These are phyloP conservation scores for Pythium monospermum DNA, from an alignment of 352 stramenopile species.

Conservation along the genomic window DNA sequence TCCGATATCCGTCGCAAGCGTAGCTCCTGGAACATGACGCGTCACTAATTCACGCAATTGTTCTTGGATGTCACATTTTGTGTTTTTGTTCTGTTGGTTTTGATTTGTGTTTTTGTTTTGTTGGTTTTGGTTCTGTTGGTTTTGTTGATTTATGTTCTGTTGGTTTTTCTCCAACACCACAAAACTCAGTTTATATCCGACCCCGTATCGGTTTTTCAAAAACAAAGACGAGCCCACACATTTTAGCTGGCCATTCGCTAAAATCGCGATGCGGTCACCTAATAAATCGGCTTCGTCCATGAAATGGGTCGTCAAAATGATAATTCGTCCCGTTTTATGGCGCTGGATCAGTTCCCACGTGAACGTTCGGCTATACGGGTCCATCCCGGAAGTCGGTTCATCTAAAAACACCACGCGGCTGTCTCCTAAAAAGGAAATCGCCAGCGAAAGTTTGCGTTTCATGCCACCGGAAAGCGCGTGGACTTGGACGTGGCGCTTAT, in stretches of 20 bases:
- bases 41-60: slow-evolving; percentile 24
- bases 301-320: slow-evolving; percentile 91
- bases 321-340: slow-evolving; percentile 44
- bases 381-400: slow-evolving; percentile 92
- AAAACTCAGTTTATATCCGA: slow-evolving; percentile 72
- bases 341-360: slow-evolving; percentile 86
- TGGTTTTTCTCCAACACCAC: slow-evolving; percentile 14
- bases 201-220: slow-evolving; percentile 77
- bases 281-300: slow-evolving; percentile 92
- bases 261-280: slow-evolving; percentile 87
- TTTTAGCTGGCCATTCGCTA: slow-evolving; percentile 66
- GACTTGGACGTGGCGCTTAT: slow-evolving; percentile 73
- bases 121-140: not conserved
- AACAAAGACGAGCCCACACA: slow-evolving; percentile 67
- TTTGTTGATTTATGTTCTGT: too few species aligned
- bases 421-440: slow-evolving; percentile 71
- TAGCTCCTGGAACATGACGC: slow-evolving; percentile 30
- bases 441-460: slow-evolving; percentile 75
- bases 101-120: too few species aligned
- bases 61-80: not conserved
- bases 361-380: slow-evolving; percentile 86
- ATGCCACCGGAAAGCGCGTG: slow-evolving; percentile 70
- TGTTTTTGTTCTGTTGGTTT: not conserved
- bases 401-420: slow-evolving; percentile 75
- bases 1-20: slow-evolving; percentile 55